Conservation (phyloP, 768 basidiomycete species). For the Cytidiella melzeri region DNA sequence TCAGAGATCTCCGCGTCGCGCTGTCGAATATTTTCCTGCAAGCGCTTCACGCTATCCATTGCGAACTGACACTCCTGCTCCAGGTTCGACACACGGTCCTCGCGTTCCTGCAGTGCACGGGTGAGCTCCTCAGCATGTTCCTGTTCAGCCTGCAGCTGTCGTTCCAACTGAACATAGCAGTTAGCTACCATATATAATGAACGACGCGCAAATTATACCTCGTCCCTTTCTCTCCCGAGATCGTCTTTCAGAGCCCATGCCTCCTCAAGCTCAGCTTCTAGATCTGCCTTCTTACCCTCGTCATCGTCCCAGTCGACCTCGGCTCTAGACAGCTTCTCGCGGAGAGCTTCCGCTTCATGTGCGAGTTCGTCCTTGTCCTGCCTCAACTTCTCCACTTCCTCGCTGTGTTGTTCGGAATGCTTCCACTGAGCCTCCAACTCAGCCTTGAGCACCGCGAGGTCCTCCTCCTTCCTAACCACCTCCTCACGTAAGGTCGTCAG, state of each 20-base stretch:
- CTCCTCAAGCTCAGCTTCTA: constrained; percentile 52
- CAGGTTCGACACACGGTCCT: constrained; percentile 43
- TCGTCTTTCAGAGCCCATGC: constrained; percentile 45
- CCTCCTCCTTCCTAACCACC: constrained; percentile 23
- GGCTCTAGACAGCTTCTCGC: constrained; percentile 32
- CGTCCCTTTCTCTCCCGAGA: constrained; percentile 48
- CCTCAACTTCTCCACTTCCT: constrained; percentile 36
- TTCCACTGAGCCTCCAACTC: constrained; percentile 73
- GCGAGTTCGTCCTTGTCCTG: constrained; percentile 25
- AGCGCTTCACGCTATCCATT: constrained; percentile 43
- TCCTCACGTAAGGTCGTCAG: constrained; percentile 32
- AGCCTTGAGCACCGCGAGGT: constrained; percentile 38
- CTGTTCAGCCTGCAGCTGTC: constrained; percentile 47
- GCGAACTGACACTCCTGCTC: constrained; percentile 52
- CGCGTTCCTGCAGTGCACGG: constrained; percentile 44
- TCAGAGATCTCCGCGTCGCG: constrained; percentile 51
- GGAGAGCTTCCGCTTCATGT: constrained; percentile 22
- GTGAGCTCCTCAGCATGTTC: constrained; percentile 44
- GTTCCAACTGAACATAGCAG: constrained; percentile 37
- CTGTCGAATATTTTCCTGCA: constrained; percentile 50
- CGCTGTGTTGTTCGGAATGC: constrained; percentile 50
- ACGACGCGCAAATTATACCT: constrained; percentile 35
- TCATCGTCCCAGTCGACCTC: constrained; percentile 51
- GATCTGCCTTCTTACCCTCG: constrained; percentile 48
- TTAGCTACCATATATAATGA: not conserved